These are phyloP conservation scores for Dactylorhiza incarnata DNA, from an alignment of 106 monocot genomes.

Conservation along the genomic window DNA sequence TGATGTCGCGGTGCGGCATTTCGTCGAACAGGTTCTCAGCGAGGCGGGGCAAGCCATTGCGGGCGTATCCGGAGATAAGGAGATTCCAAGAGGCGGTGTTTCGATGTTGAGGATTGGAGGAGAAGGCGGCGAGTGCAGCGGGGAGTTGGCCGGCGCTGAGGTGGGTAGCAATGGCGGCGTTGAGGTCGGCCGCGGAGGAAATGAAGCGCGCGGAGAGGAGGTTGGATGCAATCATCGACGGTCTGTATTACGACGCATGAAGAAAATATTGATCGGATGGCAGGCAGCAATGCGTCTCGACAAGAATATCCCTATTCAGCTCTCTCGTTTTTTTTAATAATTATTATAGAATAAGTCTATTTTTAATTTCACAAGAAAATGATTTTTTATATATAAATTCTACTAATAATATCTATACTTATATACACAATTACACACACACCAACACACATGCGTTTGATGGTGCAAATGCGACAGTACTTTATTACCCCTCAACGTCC, in stretches of 20 bases:
- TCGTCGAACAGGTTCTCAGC: slow-evolving; percentile 20
- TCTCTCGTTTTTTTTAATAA: too few species aligned
- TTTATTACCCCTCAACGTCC: too few species aligned
- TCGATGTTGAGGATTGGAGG: slow-evolving; percentile 7
- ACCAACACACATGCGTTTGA: too few species aligned
- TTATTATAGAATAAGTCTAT: too few species aligned
- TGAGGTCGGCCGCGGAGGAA: slow-evolving; percentile 3
- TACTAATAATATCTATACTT: too few species aligned
- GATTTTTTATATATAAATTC: too few species aligned
- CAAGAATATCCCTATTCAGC: too few species aligned
- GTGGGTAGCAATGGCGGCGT: slow-evolving; percentile 7
- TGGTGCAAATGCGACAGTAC: too few species aligned
- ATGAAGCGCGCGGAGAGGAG: background rate
- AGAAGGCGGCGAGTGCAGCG: slow-evolving; percentile 3
- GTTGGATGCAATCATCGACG: background rate
- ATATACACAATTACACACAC: too few species aligned
- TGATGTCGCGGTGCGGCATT: slow-evolving; percentile 17
- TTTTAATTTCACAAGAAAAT: too few species aligned
- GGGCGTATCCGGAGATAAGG: slow-evolving; percentile 12
- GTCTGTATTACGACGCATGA: background rate
- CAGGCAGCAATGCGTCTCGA: too few species aligned
- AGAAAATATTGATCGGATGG: background rate
- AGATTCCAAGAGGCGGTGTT: slow-evolving; percentile 18
- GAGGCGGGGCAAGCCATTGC: background rate
- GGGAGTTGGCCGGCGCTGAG: slow-evolving; percentile 5